A percentile compares a stretch with the other conserved stretches of the same genome.
These are phyloP conservation scores for Penicillium samsonianum DNA, from an alignment of 495 filamentous ascomycete species.

Conservation along the genomic window DNA sequence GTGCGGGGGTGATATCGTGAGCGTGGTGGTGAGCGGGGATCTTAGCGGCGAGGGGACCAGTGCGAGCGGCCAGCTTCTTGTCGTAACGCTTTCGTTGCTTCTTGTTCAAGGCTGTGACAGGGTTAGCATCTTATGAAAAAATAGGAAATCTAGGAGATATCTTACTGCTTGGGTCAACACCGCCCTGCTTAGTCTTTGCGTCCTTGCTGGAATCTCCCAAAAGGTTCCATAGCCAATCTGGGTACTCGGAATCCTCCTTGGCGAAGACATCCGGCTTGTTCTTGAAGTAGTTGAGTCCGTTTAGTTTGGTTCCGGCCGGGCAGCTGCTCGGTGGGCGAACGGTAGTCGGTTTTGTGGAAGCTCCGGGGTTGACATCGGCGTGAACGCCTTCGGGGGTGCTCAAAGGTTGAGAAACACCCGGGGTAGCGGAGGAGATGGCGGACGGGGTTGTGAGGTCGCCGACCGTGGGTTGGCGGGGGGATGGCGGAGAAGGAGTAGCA, in stretches of 20 bases:
- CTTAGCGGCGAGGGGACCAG: constrained; percentile 67
- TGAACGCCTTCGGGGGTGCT: constrained; percentile 44
- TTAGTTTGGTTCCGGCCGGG: constrained; percentile 69
- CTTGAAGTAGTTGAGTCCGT: constrained; percentile 88
- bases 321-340: constrained; percentile 51
- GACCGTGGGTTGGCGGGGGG: constrained; percentile 48
- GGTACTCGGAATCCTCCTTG: constrained; percentile 81
- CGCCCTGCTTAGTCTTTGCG: constrained; percentile 39
- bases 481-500: constrained; percentile 52
- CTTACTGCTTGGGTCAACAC: constrained; percentile 63
- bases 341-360: constrained; percentile 28
- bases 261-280: constrained; percentile 71
- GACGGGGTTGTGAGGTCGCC: constrained; percentile 42
- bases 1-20: constrained; percentile 71
- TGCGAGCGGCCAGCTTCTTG: constrained; percentile 62
- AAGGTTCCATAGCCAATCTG: constrained; percentile 85
- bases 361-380: constrained; percentile 30
- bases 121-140: constrained; percentile 12
- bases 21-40: constrained; percentile 83
- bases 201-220: constrained; percentile 54
- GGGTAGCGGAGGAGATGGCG: constrained; percentile 46
- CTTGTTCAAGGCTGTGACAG: constrained; percentile 48
- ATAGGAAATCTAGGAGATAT: constrained; percentile 11
- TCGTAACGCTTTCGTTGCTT: constrained; percentile 63
- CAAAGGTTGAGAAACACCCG: constrained; percentile 48